phyloP scores from a whole-genome alignment of 2,329 filamentous ascomycete genomes.

The Monosporascus sp. region DNA sequence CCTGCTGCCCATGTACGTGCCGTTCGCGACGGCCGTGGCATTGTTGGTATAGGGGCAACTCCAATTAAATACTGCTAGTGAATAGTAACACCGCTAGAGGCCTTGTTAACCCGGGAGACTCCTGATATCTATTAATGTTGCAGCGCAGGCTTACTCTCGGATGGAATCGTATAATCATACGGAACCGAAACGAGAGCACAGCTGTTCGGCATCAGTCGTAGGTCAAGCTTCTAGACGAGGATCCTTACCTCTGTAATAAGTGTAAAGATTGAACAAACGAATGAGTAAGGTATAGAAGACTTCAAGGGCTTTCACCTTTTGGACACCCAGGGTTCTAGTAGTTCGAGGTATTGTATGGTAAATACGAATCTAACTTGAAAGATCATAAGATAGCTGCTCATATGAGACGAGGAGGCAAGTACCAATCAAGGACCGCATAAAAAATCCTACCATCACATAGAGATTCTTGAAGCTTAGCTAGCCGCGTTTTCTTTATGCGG shows the following conservation, averaged over 20 bases:
- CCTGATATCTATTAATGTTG: not conserved
- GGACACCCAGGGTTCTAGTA: not conserved
- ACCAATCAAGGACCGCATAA: too few species aligned
- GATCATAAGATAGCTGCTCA: not conserved
- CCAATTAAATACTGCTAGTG: conserved; percentile 3
- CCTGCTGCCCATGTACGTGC: conserved; percentile 10
- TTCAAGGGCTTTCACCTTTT: not conserved
- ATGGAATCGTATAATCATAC: not conserved
- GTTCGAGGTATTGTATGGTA: not conserved
- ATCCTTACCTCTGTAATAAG: not conserved
- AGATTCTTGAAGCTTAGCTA: not conserved
- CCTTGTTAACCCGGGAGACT: conserved; percentile 1
- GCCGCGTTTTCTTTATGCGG: not conserved
- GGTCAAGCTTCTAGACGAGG: not conserved
- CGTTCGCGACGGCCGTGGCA: conserved; percentile 2
- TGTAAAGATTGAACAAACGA: not conserved
- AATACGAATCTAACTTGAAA: not conserved
- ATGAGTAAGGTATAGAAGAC: not conserved
- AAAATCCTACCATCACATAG: too few species aligned
- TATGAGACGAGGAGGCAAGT: not conserved
- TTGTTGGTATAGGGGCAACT: conserved; percentile 7
- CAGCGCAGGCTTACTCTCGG: not conserved
- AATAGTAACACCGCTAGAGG: conserved; percentile 10
- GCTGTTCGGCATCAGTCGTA: not conserved
- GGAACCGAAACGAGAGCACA: not conserved